These are phyloP conservation scores for Iberis amara DNA, from an alignment of 441 rosid genomes.

Conservation along the genomic window DNA sequence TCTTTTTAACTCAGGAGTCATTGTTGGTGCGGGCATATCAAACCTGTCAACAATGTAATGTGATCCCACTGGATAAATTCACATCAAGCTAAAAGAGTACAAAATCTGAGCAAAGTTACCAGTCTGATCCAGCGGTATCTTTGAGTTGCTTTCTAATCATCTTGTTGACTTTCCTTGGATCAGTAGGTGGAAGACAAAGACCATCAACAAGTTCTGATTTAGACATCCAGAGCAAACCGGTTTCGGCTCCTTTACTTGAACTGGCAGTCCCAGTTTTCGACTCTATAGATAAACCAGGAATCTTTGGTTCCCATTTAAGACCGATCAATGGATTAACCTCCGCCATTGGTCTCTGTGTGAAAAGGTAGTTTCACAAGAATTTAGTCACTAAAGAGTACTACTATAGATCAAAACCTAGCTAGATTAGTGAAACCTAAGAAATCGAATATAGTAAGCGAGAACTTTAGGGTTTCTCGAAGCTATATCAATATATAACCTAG, in stretches of 20 bases:
- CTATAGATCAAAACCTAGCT: no score
- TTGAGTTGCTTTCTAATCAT: constrained; percentile 57
- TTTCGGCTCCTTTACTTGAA: constrained; percentile 20
- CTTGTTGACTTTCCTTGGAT: constrained; percentile 70
- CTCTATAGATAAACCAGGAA: constrained; percentile 37
- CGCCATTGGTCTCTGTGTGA: constrained; percentile 25
- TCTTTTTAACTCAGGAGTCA: constrained; percentile 80
- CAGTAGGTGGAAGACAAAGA: constrained; percentile 63
- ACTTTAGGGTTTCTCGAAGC: no score
- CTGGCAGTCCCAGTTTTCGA: constrained; percentile 10
- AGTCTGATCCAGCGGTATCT: constrained; percentile 60
- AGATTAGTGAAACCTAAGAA: no score
- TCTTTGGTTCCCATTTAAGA: constrained; percentile 77
- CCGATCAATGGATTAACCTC: constrained; percentile 58
- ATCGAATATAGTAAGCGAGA: no score
- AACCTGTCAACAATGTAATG: constrained; percentile 43
- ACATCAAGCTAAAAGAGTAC: neutral
- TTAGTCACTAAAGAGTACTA: no score
- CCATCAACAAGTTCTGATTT: constrained; percentile 66
- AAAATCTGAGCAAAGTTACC: constrained; percentile 41
- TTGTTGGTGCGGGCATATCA: constrained; percentile 83
- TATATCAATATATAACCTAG: no score
- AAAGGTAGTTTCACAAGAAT: no score
- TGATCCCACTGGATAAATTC: neutral
- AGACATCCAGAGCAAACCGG: constrained; percentile 51